Conservation (phyloP, 768 basidiomycete species). For the Calocybe indica region DNA sequence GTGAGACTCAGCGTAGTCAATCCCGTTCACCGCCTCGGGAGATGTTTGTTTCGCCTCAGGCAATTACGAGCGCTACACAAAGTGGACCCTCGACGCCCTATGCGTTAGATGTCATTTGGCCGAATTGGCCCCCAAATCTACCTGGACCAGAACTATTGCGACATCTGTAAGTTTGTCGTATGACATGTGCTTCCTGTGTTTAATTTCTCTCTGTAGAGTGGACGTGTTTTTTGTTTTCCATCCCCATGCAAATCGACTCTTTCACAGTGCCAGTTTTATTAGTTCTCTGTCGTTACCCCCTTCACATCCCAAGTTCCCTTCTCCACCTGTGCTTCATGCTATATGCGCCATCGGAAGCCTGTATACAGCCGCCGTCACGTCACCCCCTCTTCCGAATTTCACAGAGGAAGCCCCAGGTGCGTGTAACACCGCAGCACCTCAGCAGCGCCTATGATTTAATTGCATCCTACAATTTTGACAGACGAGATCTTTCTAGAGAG, state of each 20-base stretch:
- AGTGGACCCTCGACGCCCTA: constrained; percentile 8
- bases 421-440: constrained; percentile 1
- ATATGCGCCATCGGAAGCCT: constrained; percentile 77
- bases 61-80: constrained; percentile 9
- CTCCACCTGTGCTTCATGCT: constrained; percentile 69
- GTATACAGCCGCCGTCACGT: constrained; percentile 65
- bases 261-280: constrained; percentile 65
- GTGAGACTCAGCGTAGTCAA: constrained; percentile 11
- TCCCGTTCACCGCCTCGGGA: constrained; percentile 20
- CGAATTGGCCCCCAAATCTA: constrained; percentile 57
- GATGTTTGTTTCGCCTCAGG: constrained; percentile 9
- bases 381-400: constrained; percentile 46
- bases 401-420: constrained; percentile 41
- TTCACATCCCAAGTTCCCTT: constrained; percentile 69
- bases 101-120: constrained; percentile 39
- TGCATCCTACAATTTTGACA: constrained; percentile 10
- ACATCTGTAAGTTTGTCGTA: constrained; percentile 48
- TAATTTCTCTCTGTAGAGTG: constrained; percentile 34
- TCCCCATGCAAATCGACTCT: constrained; percentile 64
- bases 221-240: constrained; percentile 78
- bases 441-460: not conserved
- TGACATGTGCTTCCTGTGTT: not conserved
- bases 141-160: constrained; percentile 57
- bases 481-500: constrained; percentile 53
- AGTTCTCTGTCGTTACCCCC: constrained; percentile 58